These are phyloP conservation scores for Candida multigemmis DNA, from an alignment of 805 yeast species.

Conservation along the genomic window DNA sequence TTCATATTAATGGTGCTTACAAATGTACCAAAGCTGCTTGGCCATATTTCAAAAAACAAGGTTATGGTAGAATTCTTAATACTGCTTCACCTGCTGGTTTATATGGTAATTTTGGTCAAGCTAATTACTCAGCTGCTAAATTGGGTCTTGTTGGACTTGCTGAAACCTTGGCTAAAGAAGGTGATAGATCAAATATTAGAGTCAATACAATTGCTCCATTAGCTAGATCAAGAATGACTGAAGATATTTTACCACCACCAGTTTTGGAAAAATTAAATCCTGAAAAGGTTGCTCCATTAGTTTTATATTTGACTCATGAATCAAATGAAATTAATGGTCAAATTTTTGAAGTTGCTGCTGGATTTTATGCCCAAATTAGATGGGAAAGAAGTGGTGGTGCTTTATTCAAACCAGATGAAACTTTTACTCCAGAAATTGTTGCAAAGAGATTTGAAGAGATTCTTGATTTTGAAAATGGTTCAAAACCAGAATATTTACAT, in stretches of 20 bases:
- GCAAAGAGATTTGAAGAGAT: conserved; percentile 58
- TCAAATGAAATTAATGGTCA: conserved; percentile 54
- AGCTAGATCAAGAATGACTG: conserved; percentile 96
- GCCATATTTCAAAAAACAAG: conserved; percentile 79
- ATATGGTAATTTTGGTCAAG: conserved; percentile 94
- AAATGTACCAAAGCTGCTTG: conserved; percentile 83
- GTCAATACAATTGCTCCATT: conserved; percentile 89
- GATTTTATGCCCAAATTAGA: conserved; percentile 81
- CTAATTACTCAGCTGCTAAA: conserved; percentile 92
- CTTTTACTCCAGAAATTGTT: conserved; percentile 81
- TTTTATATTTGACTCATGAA: conserved; percentile 69
- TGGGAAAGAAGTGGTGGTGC: conserved; percentile 93
- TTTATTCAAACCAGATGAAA: conserved; percentile 65
- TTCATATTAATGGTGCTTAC: conserved; percentile 86
- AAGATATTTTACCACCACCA: conserved; percentile 77
- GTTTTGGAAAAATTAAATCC: conserved; percentile 74
- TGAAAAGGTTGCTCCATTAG: conserved; percentile 87
- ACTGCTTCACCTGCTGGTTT: conserved; percentile 98
- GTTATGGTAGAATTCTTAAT: conserved; percentile 81
- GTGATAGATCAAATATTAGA: conserved; percentile 70
- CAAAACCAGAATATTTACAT: conserved; percentile 39
- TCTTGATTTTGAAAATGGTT: conserved; percentile 49
- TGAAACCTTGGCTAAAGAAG: conserved; percentile 94
- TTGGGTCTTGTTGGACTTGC: conserved; percentile 84
- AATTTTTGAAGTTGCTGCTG: conserved; percentile 90